A percentile compares a stretch with the other conserved stretches of the same genome.
Conservation (phyloP, 1,284 basidiomycete species). For the Heterobasidion annosum region DNA sequence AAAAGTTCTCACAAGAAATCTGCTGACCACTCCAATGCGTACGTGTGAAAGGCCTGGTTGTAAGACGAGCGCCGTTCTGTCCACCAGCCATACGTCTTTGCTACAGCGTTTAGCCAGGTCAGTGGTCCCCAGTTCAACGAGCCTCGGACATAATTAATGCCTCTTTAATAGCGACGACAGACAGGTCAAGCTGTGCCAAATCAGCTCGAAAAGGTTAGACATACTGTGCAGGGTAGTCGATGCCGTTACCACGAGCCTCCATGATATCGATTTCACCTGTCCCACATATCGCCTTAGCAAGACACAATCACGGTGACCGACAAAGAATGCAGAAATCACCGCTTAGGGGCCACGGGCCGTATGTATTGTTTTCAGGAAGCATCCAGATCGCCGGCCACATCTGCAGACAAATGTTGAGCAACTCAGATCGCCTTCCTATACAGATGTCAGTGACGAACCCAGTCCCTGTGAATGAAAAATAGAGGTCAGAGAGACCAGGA, state of each 20-base stretch:
- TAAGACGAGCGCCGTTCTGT: conserved; percentile 58
- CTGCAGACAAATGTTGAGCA: conserved; percentile 22
- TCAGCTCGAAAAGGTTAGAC: conserved; percentile 15
- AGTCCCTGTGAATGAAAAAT: too few species aligned
- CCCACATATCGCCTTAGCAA: neutral
- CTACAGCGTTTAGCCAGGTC: conserved; percentile 61
- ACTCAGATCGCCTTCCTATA: neutral
- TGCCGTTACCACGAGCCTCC: conserved; percentile 67
- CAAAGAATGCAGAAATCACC: conserved; percentile 23
- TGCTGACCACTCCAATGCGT: conserved; percentile 74
- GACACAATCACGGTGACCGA: neutral
- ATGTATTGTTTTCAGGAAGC: conserved; percentile 73
- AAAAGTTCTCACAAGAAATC: conserved; percentile 48
- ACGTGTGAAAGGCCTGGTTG: conserved; percentile 68
- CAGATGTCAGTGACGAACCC: neutral
- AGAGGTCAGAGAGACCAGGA: too few species aligned
- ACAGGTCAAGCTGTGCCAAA: neutral
- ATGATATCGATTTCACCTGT: conserved; percentile 79
- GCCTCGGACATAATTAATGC: conserved; percentile 66
- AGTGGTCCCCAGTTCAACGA: conserved; percentile 83
- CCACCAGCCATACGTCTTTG: conserved; percentile 73
- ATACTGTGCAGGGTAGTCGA: conserved; percentile 59
- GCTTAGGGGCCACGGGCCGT: conserved; percentile 75
- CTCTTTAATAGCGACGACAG: conserved; percentile 30
- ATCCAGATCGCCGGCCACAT: conserved; percentile 83